These are phyloP conservation scores for Cryoendolithus antarcticus DNA, from an alignment of 2,329 filamentous ascomycete genomes.

Conservation along the genomic window DNA sequence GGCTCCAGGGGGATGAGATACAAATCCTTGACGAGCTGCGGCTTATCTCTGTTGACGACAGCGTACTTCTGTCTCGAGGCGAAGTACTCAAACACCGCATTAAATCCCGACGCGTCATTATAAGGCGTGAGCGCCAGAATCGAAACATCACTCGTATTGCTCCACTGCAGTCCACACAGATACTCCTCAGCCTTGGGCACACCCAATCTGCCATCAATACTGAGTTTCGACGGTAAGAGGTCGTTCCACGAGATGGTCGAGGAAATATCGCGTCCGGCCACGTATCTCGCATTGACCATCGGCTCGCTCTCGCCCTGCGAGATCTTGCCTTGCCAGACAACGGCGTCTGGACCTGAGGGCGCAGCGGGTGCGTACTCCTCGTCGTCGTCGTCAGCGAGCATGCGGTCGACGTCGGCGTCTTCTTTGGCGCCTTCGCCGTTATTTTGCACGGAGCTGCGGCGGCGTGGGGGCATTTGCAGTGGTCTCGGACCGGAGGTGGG, in stretches of 20 bases:
- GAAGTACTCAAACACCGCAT: constrained; percentile 80
- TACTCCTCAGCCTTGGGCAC: constrained; percentile 80
- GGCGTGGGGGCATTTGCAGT: constrained; percentile 35
- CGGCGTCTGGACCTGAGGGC: constrained; percentile 53
- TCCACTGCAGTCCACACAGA: constrained; percentile 74
- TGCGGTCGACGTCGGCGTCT: constrained; percentile 79
- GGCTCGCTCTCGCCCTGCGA: constrained; percentile 29
- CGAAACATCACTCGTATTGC: constrained; percentile 68
- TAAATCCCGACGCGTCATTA: constrained; percentile 52
- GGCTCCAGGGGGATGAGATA: constrained; percentile 79
- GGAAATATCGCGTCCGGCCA: constrained; percentile 71
- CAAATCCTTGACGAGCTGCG: constrained; percentile 64
- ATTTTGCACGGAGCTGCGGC: constrained; percentile 20
- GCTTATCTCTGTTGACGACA: constrained; percentile 56
- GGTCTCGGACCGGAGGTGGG: constrained; percentile 22
- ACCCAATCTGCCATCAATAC: constrained; percentile 68
- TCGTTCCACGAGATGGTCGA: constrained; percentile 58
- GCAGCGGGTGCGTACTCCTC: constrained; percentile 75
- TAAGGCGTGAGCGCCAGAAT: constrained; percentile 60
- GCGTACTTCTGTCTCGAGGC: constrained; percentile 70
- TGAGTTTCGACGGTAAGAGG: constrained; percentile 58
- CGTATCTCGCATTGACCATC: constrained; percentile 62
- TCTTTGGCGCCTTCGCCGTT: constrained; percentile 46
- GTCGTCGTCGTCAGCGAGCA: constrained; percentile 69
- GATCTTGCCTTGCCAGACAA: constrained; percentile 67